Evolutionary conservation across 2,329 filamentous ascomycete genomes (phyloP), one percentile per base, ranked within the genome.

Genomic region (Arthrinium phaeospermum): DNA sequence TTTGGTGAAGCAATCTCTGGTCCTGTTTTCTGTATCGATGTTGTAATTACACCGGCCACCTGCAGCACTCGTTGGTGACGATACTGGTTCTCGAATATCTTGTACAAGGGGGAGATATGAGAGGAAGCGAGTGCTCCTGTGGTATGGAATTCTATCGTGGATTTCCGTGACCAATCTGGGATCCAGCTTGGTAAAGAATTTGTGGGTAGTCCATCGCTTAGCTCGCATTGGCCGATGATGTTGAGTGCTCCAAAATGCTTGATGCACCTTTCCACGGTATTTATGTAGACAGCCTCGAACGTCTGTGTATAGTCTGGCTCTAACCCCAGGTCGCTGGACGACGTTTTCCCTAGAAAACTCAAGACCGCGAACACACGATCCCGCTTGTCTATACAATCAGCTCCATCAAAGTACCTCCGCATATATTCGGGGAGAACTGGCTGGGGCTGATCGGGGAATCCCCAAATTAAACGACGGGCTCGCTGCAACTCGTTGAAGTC

Each of bases 71-170:
- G 6, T 41, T 10, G 7, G 37, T 41, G 37, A 8, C 10, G 47
- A 12, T 24, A 1, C 47, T 10, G 22, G 10, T 22, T 3, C 47
- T 10, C 8, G 5, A 51, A 10, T 8, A 51, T 4, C 1, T 1
- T 22, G 47, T 24, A 51, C 22, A 51, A 24, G 12, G 47, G 47
- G n/a, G 47, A 22, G n/a, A 51, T 22, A n/a, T 51, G 1, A 24
- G 47, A 24, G 47, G 47, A 51, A 12, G 22, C 22, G 8, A 51
- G 3, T 4, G 47, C n/a, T 24, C 2, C 22, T 12, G n/a, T 7
- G 0, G 7, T 12, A 7, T 6, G n/a, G 1, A 2, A 7, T 24
- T 10, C 7, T n/a, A 8, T 7, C 1, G 7, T 24, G 2, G 47
- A 51, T 13, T 24, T 51, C 7, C n/a, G 47, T 24, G 47, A 51